phyloP scores from a whole-genome alignment of 1,284 basidiomycete genomes.

The Rhizoctonia solani region DNA sequence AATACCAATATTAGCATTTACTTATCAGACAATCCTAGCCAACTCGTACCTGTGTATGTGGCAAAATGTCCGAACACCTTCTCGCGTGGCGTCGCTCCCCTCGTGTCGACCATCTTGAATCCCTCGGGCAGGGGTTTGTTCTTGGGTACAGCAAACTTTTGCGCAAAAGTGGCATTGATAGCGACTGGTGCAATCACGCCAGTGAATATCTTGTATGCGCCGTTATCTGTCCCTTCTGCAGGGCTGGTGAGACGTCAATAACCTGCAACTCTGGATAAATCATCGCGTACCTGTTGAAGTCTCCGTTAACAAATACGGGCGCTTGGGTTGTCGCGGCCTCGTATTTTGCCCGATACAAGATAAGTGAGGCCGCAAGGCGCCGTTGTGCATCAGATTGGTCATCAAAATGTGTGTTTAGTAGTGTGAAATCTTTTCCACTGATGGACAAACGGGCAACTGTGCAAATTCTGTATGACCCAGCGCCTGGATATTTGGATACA shows the following conservation, averaged over 20 bases:
- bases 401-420: constrained; percentile 61
- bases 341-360: constrained; percentile 55
- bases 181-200: constrained; percentile 49
- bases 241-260: constrained; percentile 4
- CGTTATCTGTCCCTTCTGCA: constrained; percentile 45
- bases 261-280: neutral
- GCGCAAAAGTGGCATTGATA: constrained; percentile 53
- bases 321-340: constrained; percentile 50
- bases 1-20: no score
- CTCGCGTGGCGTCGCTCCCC: constrained; percentile 51
- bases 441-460: constrained; percentile 48
- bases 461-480: constrained; percentile 58
- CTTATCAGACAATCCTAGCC: neutral
- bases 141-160: constrained; percentile 48
- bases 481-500: constrained; percentile 57
- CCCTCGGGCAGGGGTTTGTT: constrained; percentile 43
- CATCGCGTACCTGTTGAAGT: constrained; percentile 57
- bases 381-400: constrained; percentile 59
- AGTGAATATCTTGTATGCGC: constrained; percentile 58
- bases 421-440: constrained; percentile 44
- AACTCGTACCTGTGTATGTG: constrained; percentile 53
- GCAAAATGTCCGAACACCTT: constrained; percentile 55
- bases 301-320: constrained; percentile 57
- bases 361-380: constrained; percentile 55
- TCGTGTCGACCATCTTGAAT: constrained; percentile 56